These are phyloP conservation scores for Thecaphora thlaspeos DNA, from an alignment of 1,284 basidiomycete genomes.

Conservation along the genomic window DNA sequence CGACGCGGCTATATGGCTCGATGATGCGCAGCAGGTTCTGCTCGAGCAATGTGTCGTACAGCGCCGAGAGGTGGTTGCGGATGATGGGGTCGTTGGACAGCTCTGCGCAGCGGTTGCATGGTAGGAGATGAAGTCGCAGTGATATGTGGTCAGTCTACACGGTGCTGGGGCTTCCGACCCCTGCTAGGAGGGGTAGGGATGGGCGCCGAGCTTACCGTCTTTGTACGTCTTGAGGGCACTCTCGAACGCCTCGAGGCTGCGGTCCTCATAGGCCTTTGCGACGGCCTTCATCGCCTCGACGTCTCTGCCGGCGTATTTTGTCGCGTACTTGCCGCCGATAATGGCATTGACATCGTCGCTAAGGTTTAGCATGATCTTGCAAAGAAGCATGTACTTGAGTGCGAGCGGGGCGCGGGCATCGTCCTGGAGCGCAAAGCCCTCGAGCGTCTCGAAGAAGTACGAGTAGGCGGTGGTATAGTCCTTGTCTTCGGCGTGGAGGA, in stretches of 20 bases:
- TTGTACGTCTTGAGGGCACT: conserved; percentile 81
- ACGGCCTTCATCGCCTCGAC: conserved; percentile 94
- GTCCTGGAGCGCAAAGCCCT: conserved; percentile 71
- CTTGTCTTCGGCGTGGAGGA: conserved; percentile 94
- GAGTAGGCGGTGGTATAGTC: conserved; percentile 95
- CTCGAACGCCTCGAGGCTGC: conserved; percentile 87
- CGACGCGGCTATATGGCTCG: conserved; percentile 89
- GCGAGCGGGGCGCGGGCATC: conserved; percentile 70
- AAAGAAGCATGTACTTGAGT: conserved; percentile 95
- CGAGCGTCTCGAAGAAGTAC: conserved; percentile 96
- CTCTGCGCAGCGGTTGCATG: conserved; percentile 66
- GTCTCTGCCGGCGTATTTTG: conserved; percentile 75
- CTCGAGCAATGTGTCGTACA: conserved; percentile 93
- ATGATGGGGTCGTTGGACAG: conserved; percentile 91
- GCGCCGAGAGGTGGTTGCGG: conserved; percentile 82
- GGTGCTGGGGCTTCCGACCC: too few relatives aligned
- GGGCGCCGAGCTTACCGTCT: conserved; percentile 72
- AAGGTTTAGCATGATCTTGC: conserved; percentile 95
- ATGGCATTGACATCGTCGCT: conserved; percentile 88
- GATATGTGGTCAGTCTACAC: too few relatives aligned
- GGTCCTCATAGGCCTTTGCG: conserved; percentile 85
- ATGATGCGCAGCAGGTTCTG: conserved; percentile 92
- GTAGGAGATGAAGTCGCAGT: too few relatives aligned
- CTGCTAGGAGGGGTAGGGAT: too few relatives aligned
- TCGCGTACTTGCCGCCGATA: conserved; percentile 79